Percentiles rank a stretch among this genome's conserved stretches.
These are phyloP conservation scores for Fagus sylvatica DNA, from an alignment of 306 rosid species.

Conservation along the genomic window DNA sequence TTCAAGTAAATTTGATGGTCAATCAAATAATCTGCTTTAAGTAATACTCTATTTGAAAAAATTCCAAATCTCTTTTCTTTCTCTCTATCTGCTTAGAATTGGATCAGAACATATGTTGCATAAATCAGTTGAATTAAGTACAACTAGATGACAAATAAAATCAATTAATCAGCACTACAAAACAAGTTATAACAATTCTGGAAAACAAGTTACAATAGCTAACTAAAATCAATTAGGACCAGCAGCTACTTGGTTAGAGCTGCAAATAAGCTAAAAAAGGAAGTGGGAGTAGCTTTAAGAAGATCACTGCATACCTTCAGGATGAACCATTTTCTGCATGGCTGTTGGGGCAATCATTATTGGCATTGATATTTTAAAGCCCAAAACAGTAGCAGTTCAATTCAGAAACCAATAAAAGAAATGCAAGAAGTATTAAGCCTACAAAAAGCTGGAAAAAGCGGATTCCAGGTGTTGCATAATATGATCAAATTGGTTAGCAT, in stretches of 20 bases:
- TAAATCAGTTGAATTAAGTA: background rate
- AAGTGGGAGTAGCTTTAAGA: slow-evolving; percentile 9
- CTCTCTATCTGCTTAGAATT: no score
- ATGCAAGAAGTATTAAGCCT: no score
- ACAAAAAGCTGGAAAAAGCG: no score
- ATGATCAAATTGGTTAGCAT: no score
- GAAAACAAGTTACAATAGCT: background rate
- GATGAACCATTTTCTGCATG: slow-evolving; percentile 98
- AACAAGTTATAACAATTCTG: background rate
- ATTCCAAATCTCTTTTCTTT: background rate
- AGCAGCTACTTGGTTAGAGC: background rate
- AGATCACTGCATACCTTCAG: slow-evolving; percentile 67
- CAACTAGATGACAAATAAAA: background rate
- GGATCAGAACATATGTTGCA: background rate
- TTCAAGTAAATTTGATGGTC: background rate
- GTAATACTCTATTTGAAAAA: background rate
- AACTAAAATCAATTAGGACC: background rate
- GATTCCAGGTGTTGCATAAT: no score
- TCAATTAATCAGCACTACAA: background rate
- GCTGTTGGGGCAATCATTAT: slow-evolving; percentile 99
- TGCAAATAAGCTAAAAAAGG: background rate
- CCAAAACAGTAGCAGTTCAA: slow-evolving; percentile 78
- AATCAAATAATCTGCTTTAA: background rate
- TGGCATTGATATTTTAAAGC: slow-evolving; percentile 97
- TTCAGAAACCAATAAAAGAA: no score